phyloP scores from a whole-genome alignment of 805 yeast species.

The Wickerhamiella occidentalis region DNA sequence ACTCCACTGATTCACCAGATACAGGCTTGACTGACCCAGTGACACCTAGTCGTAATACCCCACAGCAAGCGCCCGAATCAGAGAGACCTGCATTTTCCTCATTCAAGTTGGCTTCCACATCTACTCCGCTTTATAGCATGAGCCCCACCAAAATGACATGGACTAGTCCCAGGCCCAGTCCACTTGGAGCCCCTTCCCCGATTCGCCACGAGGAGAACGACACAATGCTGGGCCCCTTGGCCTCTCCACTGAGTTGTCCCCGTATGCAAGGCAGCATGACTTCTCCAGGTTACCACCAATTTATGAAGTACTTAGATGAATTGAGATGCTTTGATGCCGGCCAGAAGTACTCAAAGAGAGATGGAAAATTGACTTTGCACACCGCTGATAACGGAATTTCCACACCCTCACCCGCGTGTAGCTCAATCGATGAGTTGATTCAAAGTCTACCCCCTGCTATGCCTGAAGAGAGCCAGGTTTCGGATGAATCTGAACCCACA shows the following conservation, averaged over 20 bases:
- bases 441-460: background rate
- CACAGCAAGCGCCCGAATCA: background rate
- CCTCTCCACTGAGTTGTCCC: background rate
- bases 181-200: background rate
- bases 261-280: background rate
- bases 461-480: background rate
- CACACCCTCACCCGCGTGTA: constrained; percentile 1
- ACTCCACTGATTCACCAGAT: background rate
- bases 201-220: background rate
- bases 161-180: constrained; percentile 3
- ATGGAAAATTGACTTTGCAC: background rate
- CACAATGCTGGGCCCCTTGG: background rate
- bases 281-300: background rate
- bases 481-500: background rate
- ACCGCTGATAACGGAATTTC: background rate
- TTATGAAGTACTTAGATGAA: background rate
- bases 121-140: constrained; percentile 1
- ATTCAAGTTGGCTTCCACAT: background rate
- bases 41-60: background rate
- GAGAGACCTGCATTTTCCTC: background rate
- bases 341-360: background rate
- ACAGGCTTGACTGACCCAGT: constrained; percentile 1
- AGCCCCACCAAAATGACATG: background rate
- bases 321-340: background rate
- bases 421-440: constrained; percentile 1